phyloP scores from a whole-genome alignment of 306 rosid species.

The Casuarina equisetifolia region DNA sequence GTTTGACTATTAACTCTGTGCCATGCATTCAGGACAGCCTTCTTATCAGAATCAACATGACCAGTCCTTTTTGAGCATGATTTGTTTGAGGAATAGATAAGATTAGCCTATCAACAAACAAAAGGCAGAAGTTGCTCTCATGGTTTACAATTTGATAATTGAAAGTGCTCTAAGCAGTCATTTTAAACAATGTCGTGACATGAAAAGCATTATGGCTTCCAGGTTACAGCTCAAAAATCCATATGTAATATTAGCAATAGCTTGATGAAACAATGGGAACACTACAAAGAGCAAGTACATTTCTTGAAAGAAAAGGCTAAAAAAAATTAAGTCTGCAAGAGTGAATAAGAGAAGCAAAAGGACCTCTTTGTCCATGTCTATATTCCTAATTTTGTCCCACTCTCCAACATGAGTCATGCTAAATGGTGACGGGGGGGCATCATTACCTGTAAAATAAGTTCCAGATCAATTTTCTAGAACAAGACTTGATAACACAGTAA shows the following conservation, averaged over 20 bases:
- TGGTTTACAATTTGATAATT: background rate
- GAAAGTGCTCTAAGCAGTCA: background rate
- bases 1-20: constrained; percentile 70
- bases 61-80: constrained; percentile 52
- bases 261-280: background rate
- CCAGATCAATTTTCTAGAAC: constrained; percentile 21
- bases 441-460: constrained; percentile 67
- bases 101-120: constrained; percentile 54
- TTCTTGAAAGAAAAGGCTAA: background rate
- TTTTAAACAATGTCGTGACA: background rate
- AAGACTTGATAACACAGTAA: constrained; percentile 4
- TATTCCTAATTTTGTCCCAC: constrained; percentile 93
- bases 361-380: constrained; percentile 98
- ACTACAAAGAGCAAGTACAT: background rate
- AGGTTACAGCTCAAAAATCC: background rate
- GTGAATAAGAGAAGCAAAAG: constrained; percentile 19
- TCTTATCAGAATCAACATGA: constrained; percentile 58
- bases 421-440: constrained; percentile 78
- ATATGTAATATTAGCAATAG: background rate
- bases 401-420: constrained; percentile 71
- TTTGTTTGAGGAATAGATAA: constrained; percentile 53
- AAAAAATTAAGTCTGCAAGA: background rate
- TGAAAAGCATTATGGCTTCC: background rate
- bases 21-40: constrained; percentile 57
- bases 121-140: constrained; percentile 14